Evolutionary conservation across 1,284 basidiomycete genomes (phyloP), one percentile per base, ranked within the genome.

Genomic region (Moesziomyces antarcticus): DNA sequence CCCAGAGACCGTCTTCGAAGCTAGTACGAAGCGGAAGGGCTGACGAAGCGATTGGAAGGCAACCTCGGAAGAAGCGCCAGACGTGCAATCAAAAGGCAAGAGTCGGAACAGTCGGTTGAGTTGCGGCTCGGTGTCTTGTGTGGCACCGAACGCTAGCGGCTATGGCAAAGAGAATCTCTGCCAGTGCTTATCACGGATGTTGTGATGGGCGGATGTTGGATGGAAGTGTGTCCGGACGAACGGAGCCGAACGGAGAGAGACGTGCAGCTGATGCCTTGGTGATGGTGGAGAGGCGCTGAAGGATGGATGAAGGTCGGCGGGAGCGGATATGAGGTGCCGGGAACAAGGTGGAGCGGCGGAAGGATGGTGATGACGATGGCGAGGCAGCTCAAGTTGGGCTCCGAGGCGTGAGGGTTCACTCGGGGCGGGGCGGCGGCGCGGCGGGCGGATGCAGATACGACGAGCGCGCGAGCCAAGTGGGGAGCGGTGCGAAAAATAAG

Each of bases 11-110:
- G 41, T 45, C 42, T 45, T 41, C 64, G 46, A 67, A 25, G 53
- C 54, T 47, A 41, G 49, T 40, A 40, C 30, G 57, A 40, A 49
- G 43, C 53, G 42, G 50, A 25, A 60, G 64, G 45, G 64, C 57
- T 60, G 64, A 53, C 53, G 42, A 49, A 9, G 11, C 11, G n/a
- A 30, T 37, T 16, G 47, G 41, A 41, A 48, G 57, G 57, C 53
- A 24, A 30, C 27, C 48, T 21, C n/a, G 22, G 11, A 46, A 20
- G 27, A 46, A 50, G 33, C 43, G 43, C 49, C 37, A 21, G 45
- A 50, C 52, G 52, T 51, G 44, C 13, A 7, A 40, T 30, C 18
- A 30, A 7, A 27, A 49, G 35, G 37, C 24, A n/a, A 47, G 21
- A 5, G 20, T 40, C 20, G 20, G 30, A 49, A 33, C 14, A 5